Percentiles rank a stretch among this genome's conserved stretches.
These are phyloP conservation scores for Niveomyces coronatus DNA, from an alignment of 2,329 filamentous ascomycete genomes.

Conservation along the genomic window DNA sequence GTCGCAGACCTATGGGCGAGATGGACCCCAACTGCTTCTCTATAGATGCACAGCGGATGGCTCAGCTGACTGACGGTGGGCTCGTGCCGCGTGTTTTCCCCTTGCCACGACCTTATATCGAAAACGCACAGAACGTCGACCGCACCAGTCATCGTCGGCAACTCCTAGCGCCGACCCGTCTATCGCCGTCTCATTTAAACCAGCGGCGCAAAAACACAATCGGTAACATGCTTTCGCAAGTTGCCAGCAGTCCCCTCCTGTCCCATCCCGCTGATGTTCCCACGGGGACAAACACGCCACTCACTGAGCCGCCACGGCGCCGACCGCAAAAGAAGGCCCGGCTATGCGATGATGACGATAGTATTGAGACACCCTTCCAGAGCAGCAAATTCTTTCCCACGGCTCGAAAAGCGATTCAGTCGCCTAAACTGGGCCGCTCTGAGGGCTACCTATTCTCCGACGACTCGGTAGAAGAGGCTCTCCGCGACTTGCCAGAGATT, in stretches of 20 bases:
- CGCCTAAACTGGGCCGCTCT: constrained; percentile 21
- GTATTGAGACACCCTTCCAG: constrained; percentile 25
- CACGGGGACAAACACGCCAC: constrained; percentile 11
- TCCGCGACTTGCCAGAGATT: constrained; percentile 40
- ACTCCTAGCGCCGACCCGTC: constrained; percentile 15
- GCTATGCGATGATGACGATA: constrained; percentile 35
- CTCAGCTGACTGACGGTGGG: constrained; percentile 38
- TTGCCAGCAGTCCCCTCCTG: constrained; percentile 14
- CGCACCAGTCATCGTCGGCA: constrained; percentile 11
- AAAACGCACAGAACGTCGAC: constrained; percentile 20
- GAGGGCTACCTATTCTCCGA: constrained; percentile 42
- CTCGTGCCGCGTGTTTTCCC: constrained; percentile 47
- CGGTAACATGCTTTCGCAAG: constrained; percentile 29
- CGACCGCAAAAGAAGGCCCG: constrained; percentile 46
- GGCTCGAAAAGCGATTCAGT: constrained; percentile 16
- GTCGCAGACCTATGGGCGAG: constrained; percentile 47
- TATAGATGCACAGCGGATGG: constrained; percentile 37
- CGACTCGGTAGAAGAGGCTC: constrained; percentile 45
- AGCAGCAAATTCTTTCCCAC: constrained; percentile 46
- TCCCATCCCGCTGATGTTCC: constrained; percentile 12
- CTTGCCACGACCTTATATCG: constrained; percentile 46
- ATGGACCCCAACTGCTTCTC: constrained; percentile 54
- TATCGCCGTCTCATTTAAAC: constrained; percentile 29
- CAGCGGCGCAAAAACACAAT: constrained; percentile 45
- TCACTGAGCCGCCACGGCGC: constrained; percentile 20